Evolutionary conservation across 805 yeast genomes (phyloP).

Genomic region (Saccharomycopsis sp.): DNA sequence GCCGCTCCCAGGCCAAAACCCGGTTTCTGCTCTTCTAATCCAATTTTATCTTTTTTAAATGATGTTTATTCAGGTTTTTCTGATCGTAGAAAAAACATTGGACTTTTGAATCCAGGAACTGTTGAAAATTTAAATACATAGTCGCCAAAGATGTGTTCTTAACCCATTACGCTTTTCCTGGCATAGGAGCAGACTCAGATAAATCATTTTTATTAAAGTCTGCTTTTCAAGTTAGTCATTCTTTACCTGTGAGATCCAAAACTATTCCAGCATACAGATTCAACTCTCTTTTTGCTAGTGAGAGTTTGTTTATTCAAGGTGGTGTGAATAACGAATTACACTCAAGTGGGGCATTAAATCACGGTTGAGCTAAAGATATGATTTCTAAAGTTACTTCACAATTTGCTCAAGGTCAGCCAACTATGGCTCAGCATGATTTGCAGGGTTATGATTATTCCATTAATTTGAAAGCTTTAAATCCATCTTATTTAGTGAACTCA

Average conservation of each 20-base stretch:
- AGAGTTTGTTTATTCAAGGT: conserved; percentile 80
- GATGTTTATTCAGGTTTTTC: conserved; percentile 63
- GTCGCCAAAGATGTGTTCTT: conserved; percentile 89
- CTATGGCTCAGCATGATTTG: conserved; percentile 93
- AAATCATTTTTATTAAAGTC: conserved; percentile 88
- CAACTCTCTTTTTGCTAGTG: conserved; percentile 81
- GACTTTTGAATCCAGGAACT: conserved; percentile 87
- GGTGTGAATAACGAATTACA: conserved; percentile 80
- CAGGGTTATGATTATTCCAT: conserved; percentile 82
- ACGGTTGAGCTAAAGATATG: conserved; percentile 76
- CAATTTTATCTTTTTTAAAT: conserved; percentile 68
- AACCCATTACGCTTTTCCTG: conserved; percentile 84
- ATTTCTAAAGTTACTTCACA: conserved; percentile 81
- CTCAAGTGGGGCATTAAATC: conserved; percentile 79
- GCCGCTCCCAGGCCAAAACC: conserved; percentile 39
- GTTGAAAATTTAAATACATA: conserved; percentile 86
- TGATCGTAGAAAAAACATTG: conserved; percentile 72
- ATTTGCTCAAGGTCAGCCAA: conserved; percentile 78
- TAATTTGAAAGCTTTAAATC: conserved; percentile 87
- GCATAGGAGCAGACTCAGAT: conserved; percentile 91
- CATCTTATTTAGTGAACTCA: conserved; percentile 68
- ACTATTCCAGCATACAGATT: conserved; percentile 85
- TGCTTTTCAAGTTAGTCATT: conserved; percentile 93
- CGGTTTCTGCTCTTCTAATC: conserved; percentile 69
- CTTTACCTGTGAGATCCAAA: conserved; percentile 80